Evolutionary conservation across 805 yeast species (phyloP), one percentile per base, ranked within the genome.

Genomic region (Ogataea pini): DNA sequence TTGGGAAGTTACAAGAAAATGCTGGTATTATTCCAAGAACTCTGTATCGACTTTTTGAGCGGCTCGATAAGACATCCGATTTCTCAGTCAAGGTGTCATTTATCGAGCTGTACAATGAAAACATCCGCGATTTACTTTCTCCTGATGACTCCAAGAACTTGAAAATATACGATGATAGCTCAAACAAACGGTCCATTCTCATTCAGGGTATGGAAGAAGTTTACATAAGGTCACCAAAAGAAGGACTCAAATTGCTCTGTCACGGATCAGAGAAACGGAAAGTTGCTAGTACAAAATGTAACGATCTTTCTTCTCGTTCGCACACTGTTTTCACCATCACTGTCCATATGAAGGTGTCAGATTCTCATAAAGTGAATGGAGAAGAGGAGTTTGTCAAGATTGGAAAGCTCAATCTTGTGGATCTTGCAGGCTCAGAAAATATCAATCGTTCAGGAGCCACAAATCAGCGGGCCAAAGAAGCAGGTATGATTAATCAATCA

Each of bases 341-440:
- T 38, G 75, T 77, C 4, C 77, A 75, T 51, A 73, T 85, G 55
- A 80, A 77, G 46, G 77, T 75, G 52, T 68, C 70, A 24, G 73
- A 73, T 42, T 71, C 77, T 1, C 60, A 71, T 2, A 50, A 54
- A 46, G 44, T 65, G 86, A 25, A 78, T 77, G 59, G 79, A 73
- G 57, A 75, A 74, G 49, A 59, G 60, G 20, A 50, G 41, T 55
- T 54, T 37, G 63, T 71, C 7, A 69, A 69, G 46, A 56, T 68
- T 63, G 43, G 28, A 55, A 53, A 16, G 75, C 78, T 2, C 76
- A 89, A 90, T 61, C 71, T 90, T 17, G 98, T 92, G 6, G 98
- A 92, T 70, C 73, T 92, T 54, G 99, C 98, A 0, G 98, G 99
- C 0, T 87, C 96, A 3, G 99, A 92, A 64, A 91, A 91, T 63